A percentile compares a stretch with the other conserved stretches of the same genome.
Conservation (phyloP, 495 filamentous ascomycete genomes). For the Choiromyces venosus region DNA sequence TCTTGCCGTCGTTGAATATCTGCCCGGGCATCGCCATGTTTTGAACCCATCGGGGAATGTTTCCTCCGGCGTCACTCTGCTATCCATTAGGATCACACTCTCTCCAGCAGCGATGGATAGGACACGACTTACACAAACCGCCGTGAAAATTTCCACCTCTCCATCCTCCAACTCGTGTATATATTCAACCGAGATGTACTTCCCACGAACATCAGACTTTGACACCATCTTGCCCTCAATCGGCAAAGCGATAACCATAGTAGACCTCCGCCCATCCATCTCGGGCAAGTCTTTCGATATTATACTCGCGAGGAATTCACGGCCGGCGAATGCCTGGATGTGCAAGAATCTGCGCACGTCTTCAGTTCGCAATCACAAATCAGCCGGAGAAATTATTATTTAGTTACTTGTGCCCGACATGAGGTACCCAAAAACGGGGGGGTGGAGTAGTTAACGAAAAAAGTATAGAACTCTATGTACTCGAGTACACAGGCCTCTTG, state of each 20-base stretch:
- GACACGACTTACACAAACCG: constrained; percentile 26
- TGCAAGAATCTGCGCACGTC: constrained; percentile 39
- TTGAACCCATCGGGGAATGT: constrained; percentile 40
- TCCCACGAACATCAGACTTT: constrained; percentile 28
- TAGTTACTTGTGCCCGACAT: too few relatives aligned
- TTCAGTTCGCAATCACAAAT: constrained; percentile 7
- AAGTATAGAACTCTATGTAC: background rate
- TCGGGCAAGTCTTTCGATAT: constrained; percentile 32
- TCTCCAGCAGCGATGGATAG: constrained; percentile 22
- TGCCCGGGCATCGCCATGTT: constrained; percentile 40
- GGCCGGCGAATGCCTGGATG: constrained; percentile 39
- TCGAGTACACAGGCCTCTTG: too few relatives aligned
- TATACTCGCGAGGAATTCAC: constrained; percentile 34
- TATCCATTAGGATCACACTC: constrained; percentile 15
- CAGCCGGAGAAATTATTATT: background rate
- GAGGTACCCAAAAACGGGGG: background rate
- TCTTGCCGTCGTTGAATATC: constrained; percentile 32
- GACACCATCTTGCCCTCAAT: constrained; percentile 21
- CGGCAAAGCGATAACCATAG: constrained; percentile 33
- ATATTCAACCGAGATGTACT: constrained; percentile 35
- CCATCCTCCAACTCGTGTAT: constrained; percentile 32
- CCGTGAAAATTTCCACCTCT: constrained; percentile 29
- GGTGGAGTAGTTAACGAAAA: background rate
- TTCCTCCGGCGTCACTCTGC: constrained; percentile 38
- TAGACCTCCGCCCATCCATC: constrained; percentile 21